Conservation (phyloP, 2,329 filamentous ascomycete genomes). For the Colletotrichum salicis region DNA sequence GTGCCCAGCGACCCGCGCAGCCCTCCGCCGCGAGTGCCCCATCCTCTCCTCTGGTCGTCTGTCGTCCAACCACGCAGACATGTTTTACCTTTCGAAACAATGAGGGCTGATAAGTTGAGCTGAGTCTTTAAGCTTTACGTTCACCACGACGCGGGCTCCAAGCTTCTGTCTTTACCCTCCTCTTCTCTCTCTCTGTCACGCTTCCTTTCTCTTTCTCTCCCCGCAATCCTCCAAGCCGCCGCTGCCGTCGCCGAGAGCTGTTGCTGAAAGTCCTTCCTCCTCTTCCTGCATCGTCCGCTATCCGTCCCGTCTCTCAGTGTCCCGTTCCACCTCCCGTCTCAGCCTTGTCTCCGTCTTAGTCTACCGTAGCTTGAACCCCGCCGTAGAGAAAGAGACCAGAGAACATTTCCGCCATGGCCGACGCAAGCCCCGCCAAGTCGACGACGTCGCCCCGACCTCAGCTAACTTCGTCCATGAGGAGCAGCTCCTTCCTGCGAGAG, state of each 20-base stretch:
- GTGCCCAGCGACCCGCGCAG: constrained; percentile 13
- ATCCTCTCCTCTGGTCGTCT: neutral
- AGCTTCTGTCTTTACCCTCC: constrained; percentile 5
- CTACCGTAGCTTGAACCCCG: neutral
- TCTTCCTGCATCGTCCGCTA: neutral
- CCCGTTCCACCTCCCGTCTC: neutral
- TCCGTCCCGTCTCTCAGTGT: neutral
- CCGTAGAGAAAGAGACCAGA: neutral
- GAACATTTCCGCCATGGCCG: constrained; percentile 43
- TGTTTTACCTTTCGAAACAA: constrained; percentile 31
- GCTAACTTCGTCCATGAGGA: constrained; percentile 63
- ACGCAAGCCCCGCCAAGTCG: constrained; percentile 44
- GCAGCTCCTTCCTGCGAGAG: constrained; percentile 70
- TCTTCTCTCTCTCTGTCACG: neutral
- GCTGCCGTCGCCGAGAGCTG: constrained; percentile 7
- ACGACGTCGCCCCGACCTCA: constrained; percentile 55
- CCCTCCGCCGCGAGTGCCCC: constrained; percentile 2
- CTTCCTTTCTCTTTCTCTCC: too few relatives aligned
- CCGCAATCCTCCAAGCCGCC: neutral
- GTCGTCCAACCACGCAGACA: constrained; percentile 21
- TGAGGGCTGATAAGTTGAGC: constrained; percentile 14
- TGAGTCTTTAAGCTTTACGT: constrained; percentile 21
- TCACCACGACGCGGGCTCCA: constrained; percentile 19
- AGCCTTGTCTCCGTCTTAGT: neutral
- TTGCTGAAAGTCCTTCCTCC: constrained; percentile 3